Evolutionary conservation across 1,139 yeast species (phyloP).

Genomic region (Tardiomyces digboiensis): DNA sequence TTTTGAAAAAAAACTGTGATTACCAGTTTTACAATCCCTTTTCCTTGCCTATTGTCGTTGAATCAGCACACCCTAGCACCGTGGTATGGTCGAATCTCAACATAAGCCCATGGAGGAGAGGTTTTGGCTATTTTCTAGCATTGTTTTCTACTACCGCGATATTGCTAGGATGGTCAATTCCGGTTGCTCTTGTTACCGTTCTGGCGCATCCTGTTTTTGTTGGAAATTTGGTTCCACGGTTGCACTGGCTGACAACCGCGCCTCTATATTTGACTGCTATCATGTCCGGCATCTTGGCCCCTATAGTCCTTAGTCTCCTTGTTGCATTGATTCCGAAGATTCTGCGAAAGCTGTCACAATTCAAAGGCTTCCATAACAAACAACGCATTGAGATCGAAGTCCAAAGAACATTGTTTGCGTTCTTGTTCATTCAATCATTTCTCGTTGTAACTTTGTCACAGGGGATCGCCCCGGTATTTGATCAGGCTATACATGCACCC

Average conservation of each 20-base stretch:
- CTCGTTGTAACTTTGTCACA: slow-evolving; percentile 80
- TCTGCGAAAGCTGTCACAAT: slow-evolving; percentile 55
- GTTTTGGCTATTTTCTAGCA: slow-evolving; percentile 4
- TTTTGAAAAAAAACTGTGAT: background rate
- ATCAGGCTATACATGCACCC: slow-evolving; percentile 33
- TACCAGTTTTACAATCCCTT: background rate
- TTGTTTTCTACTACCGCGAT: slow-evolving; percentile 18
- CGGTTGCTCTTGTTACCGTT: slow-evolving; percentile 76
- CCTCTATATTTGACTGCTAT: slow-evolving; percentile 51
- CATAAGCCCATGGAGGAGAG: slow-evolving; percentile 6
- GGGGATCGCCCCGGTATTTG: slow-evolving; percentile 59
- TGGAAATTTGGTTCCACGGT: slow-evolving; percentile 47
- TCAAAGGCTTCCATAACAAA: slow-evolving; percentile 55
- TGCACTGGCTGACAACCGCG: slow-evolving; percentile 53
- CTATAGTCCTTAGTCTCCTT: slow-evolving; percentile 53
- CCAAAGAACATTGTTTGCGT: slow-evolving; percentile 64
- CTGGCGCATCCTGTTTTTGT: slow-evolving; percentile 66
- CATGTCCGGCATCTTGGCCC: slow-evolving; percentile 69
- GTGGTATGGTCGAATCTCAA: slow-evolving; percentile 22
- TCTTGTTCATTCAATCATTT: slow-evolving; percentile 73
- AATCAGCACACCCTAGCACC: slow-evolving; percentile 16
- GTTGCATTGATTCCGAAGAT: slow-evolving; percentile 67
- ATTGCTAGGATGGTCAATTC: slow-evolving; percentile 75
- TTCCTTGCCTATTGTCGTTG: background rate
- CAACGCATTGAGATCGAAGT: slow-evolving; percentile 64